Percentiles rank a stretch among this genome's conserved stretches.
Evolutionary conservation across 352 stramenopile genomes (phyloP).

Genomic region (Pythium vanterpoolii): DNA sequence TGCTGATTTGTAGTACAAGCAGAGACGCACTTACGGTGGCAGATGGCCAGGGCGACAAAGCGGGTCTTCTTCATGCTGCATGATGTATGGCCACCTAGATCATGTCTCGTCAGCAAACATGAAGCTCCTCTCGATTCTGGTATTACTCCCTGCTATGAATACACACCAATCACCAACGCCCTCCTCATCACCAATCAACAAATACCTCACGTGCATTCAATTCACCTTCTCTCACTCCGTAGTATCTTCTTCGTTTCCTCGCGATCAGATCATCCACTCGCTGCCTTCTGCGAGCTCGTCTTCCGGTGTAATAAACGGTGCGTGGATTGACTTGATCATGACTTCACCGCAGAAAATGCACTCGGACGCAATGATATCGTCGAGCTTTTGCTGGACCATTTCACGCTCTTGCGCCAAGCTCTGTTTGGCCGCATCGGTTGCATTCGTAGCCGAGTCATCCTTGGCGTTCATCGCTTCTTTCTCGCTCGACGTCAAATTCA

Average conservation of each 20-base stretch:
- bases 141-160: no score
- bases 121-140: no score
- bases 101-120: no score
- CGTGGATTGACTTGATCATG: slow-evolving; percentile 95
- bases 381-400: slow-evolving; percentile 90
- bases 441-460: slow-evolving; percentile 36
- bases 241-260: not conserved
- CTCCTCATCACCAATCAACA: no score
- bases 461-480: slow-evolving; percentile 66
- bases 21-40: no score
- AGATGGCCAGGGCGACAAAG: no score
- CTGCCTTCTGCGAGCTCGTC: slow-evolving; percentile 76
- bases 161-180: no score
- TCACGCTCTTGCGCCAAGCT: slow-evolving; percentile 82
- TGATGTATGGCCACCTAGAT: no score
- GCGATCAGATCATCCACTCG: slow-evolving; percentile 80
- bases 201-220: no score
- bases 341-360: slow-evolving; percentile 94
- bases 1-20: no score
- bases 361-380: slow-evolving; percentile 93
- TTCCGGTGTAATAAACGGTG: slow-evolving; percentile 88
- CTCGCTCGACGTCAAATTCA: slow-evolving; percentile 67
- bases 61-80: no score
- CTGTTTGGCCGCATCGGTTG: slow-evolving; percentile 67
- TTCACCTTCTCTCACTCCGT: no score